Conservation (phyloP, 1,139 yeast genomes). For the Yamadazyma kanchanaburiensis region DNA sequence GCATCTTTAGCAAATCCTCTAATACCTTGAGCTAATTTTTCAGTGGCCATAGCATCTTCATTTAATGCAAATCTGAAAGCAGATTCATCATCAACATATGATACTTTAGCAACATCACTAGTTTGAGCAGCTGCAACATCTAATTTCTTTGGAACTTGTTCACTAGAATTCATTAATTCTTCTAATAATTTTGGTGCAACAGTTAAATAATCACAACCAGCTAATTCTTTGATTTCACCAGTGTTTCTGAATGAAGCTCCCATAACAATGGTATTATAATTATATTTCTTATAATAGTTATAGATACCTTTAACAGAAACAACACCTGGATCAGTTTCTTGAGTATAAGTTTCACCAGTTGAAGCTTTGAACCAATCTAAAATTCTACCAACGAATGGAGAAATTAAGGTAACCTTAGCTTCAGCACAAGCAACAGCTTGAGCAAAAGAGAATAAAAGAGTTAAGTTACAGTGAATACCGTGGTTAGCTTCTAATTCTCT, state of each 20-base stretch:
- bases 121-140: conserved; percentile 56
- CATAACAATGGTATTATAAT: conserved; percentile 97
- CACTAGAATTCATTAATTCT: conserved; percentile 77
- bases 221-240: conserved; percentile 94
- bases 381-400: conserved; percentile 99
- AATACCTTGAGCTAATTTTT: conserved; percentile 96
- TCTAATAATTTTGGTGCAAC: conserved; percentile 92
- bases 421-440: conserved; percentile 99
- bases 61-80: conserved; percentile 87
- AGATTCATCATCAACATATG: conserved; percentile 82
- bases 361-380: conserved; percentile 97
- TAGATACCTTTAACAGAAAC: conserved; percentile 78
- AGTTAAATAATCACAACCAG: conserved; percentile 96
- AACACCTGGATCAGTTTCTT: conserved; percentile 95
- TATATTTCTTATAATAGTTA: conserved; percentile 98
- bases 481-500: conserved; percentile 87
- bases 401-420: conserved; percentile 91
- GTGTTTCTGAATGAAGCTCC: conserved; percentile 99
- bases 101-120: conserved; percentile 62
- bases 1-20: conserved; percentile 96
- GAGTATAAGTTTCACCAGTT: conserved; percentile 83
- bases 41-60: conserved; percentile 98
- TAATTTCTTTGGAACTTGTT: conserved; percentile 75
- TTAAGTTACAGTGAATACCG: conserved; percentile 93
- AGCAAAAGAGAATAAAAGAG: conserved; percentile 87